phyloP scores from a whole-genome alignment of 768 basidiomycete genomes.

The Epithele typhae region DNA sequence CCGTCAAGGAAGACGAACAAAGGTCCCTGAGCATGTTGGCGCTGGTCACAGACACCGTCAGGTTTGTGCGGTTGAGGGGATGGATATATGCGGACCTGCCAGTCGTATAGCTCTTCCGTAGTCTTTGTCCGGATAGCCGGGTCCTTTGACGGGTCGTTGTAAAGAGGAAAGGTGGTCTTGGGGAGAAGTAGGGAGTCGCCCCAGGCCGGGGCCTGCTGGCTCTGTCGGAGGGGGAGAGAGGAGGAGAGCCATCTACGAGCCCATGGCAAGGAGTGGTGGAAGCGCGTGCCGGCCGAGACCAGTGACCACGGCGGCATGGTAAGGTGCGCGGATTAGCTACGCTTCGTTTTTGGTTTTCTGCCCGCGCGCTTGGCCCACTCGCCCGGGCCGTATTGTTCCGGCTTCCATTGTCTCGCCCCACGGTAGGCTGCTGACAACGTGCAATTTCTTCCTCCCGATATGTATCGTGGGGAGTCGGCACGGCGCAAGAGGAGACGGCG shows the following conservation, averaged over 20 bases:
- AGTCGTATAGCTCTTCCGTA: slow-evolving; percentile 69
- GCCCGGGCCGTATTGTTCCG: no score
- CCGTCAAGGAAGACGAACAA: slow-evolving; percentile 91
- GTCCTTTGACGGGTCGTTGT: slow-evolving; percentile 58
- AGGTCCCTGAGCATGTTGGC: slow-evolving; percentile 58
- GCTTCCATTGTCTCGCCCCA: no score
- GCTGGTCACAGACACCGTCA: slow-evolving; percentile 38
- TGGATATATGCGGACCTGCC: slow-evolving; percentile 54
- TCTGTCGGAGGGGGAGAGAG: background rate
- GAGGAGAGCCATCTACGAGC: slow-evolving; percentile 10
- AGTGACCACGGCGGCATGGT: slow-evolving; percentile 16
- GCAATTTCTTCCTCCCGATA: no score
- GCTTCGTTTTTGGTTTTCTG: no score
- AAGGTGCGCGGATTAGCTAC: slow-evolving; percentile 4
- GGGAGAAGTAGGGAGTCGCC: slow-evolving; percentile 71
- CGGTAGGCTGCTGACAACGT: no score
- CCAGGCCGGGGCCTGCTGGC: slow-evolving; percentile 2
- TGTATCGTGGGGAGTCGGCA: no score
- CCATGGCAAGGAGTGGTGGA: background rate
- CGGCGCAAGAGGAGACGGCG: no score
- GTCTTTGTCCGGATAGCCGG: slow-evolving; percentile 61
- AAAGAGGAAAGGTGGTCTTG: slow-evolving; percentile 73
- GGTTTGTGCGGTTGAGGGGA: background rate
- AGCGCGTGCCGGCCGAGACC: slow-evolving; percentile 2
- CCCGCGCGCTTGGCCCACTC: no score